phyloP scores from a whole-genome alignment of 768 basidiomycete genomes.

The Clavulina sp. region DNA sequence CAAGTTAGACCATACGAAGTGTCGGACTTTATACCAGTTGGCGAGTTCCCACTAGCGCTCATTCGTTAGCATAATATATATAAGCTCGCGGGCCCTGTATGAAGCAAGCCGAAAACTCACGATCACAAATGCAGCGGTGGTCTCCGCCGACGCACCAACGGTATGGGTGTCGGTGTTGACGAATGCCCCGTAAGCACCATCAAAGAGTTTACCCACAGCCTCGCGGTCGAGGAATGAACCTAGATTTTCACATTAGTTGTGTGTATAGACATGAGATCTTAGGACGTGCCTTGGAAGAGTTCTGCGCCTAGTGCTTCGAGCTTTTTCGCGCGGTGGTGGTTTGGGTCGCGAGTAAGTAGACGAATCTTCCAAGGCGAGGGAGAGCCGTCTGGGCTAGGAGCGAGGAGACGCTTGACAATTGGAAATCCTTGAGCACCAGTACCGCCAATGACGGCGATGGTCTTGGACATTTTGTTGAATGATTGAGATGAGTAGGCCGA shows the following conservation, averaged over 20 bases:
- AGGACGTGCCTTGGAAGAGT: neutral
- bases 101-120: too few relatives aligned
- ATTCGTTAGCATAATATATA: too few relatives aligned
- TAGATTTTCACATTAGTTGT: too few relatives aligned
- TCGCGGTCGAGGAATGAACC: neutral
- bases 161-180: slow-evolving; percentile 6
- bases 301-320: neutral
- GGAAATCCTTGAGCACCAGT: slow-evolving; percentile 6
- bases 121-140: neutral
- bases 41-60: slow-evolving; percentile 4
- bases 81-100: too few relatives aligned
- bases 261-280: neutral
- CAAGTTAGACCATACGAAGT: slow-evolving; percentile 24
- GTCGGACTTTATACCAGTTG: neutral
- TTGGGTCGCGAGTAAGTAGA: slow-evolving; percentile 2
- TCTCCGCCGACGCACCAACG: slow-evolving; percentile 6
- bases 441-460: slow-evolving; percentile 3
- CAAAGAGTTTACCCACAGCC: neutral
- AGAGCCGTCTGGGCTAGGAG: neutral
- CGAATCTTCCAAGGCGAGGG: neutral
- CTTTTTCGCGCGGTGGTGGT: neutral
- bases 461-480: too few relatives aligned
- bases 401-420: neutral
- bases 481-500: too few relatives aligned
- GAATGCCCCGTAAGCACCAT: slow-evolving; percentile 7